Base-by-base conservation (phyloP, 1,284 basidiomycete species). In the Leccinum cinnamomeum region DNA sequence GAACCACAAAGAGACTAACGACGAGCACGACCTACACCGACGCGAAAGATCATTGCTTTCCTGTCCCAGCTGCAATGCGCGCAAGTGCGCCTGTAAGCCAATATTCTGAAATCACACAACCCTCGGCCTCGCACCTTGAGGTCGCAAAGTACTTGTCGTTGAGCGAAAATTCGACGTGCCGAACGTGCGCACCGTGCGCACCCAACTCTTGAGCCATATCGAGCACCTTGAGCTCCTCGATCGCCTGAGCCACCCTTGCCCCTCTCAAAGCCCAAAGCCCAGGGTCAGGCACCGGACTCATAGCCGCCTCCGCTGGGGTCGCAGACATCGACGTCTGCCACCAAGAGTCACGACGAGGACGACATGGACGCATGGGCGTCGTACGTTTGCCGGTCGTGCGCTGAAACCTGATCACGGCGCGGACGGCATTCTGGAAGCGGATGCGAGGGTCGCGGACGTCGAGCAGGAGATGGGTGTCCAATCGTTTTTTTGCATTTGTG, bases 21-120 rank as follows among this genome's bases (percentile, higher is more conserved):
- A 30, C 2, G 28, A 30, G 2, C 28, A 30, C 28, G 28, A 30
- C 28, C 28, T 30, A 30, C 28, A 30, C 28, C 28, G 7, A 30
- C 28, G 28, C 28, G 28, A 30, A 30, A 30, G 28, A 30, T 30
- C 28, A 88, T 79, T 0, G 88, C 88, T 1, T 89, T 91, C 61
- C 86, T 79, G 70, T 92, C 90, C 90, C 90, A 92, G 68, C 89
- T 91, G 7, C 56, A 25, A 46, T 46, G 18, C 2, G 18, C 1
- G 3, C 5, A 18, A 16, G 3, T 0, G 12, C 28, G 16, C 35
- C 25, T 6, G 25, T 68, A 12, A 69, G 58, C 25, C 5, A 46
- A 25, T 64, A 20, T 14, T 37, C 39, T 57, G n/a, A 67, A 20
- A 41, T 6, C 44, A 30, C 6, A 10, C 28, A 25, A 35, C 53